A percentile compares a stretch with the other conserved stretches of the same genome.
Conservation (phyloP, 2,329 filamentous ascomycete genomes). For the Lecanicillium sp. region DNA sequence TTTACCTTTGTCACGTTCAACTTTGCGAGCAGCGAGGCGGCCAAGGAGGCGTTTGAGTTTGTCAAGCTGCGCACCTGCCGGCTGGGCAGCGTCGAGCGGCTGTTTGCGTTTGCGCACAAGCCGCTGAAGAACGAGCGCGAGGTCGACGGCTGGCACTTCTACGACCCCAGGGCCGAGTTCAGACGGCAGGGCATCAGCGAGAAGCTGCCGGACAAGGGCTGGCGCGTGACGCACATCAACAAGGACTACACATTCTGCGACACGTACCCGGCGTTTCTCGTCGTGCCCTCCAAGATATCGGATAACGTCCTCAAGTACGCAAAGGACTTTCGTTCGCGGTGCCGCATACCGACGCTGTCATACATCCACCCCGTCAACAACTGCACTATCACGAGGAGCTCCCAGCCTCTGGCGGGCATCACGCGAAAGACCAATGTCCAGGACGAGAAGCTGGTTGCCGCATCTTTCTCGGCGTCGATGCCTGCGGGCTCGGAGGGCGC, state of each 20-base stretch:
- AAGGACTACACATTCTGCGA: constrained; percentile 84
- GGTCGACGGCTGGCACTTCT: constrained; percentile 75
- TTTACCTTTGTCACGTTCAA: constrained; percentile 92
- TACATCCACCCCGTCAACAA: constrained; percentile 97
- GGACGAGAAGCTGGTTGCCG: constrained; percentile 87
- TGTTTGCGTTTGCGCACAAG: constrained; percentile 85
- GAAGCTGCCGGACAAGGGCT: constrained; percentile 70
- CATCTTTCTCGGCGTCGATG: constrained; percentile 63
- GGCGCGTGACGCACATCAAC: constrained; percentile 89
- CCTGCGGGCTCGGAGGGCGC: constrained; percentile 28
- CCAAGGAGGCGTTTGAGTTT: constrained; percentile 80
- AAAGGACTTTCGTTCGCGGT: constrained; percentile 78
- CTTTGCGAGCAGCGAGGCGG: constrained; percentile 67
- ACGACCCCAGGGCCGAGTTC: constrained; percentile 82
- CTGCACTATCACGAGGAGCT: constrained; percentile 91
- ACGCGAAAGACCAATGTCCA: constrained; percentile 86
- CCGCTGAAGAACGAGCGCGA: constrained; percentile 67
- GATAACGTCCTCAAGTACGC: constrained; percentile 96
- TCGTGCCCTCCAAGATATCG: constrained; percentile 85
- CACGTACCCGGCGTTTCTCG: constrained; percentile 81
- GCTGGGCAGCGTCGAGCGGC: constrained; percentile 74
- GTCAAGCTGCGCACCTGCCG: constrained; percentile 77
- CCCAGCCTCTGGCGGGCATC: constrained; percentile 83
- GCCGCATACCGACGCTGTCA: constrained; percentile 80
- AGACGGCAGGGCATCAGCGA: constrained; percentile 79